A percentile compares a stretch with the other conserved stretches of the same genome.
phyloP scores from a whole-genome alignment of 2,329 filamentous ascomycete species.

The Hypoxylon sp. region DNA sequence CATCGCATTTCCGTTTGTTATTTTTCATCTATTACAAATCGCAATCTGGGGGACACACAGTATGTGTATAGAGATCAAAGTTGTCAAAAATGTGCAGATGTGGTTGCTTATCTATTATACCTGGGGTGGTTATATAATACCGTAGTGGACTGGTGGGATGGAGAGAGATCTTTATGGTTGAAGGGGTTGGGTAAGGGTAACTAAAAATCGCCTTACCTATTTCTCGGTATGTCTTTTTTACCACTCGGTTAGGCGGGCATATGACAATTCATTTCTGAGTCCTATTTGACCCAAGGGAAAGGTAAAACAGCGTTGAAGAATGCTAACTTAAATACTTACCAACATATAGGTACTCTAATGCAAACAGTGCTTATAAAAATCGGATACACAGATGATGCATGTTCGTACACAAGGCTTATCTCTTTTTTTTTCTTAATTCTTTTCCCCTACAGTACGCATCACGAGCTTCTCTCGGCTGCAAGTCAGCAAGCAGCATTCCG shows the following conservation, averaged over 20 bases:
- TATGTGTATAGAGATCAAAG: background rate
- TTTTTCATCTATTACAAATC: slow-evolving; percentile 29
- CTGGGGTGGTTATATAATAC: slow-evolving; percentile 14
- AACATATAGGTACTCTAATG: background rate
- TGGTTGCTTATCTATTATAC: slow-evolving; percentile 23
- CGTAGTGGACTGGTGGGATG: background rate
- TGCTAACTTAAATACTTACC: background rate
- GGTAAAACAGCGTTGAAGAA: background rate
- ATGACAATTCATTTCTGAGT: background rate
- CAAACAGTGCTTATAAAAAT: slow-evolving; percentile 3
- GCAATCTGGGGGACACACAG: background rate
- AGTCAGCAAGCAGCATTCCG: slow-evolving; percentile 41
- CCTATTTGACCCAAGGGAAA: background rate
- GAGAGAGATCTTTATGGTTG: background rate
- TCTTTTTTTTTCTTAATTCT: slow-evolving; percentile 6
- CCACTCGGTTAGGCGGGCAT: background rate
- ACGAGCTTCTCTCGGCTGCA: slow-evolving; percentile 39
- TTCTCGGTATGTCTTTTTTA: background rate
- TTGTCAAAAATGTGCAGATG: slow-evolving; percentile 7
- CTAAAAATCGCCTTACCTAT: background rate
- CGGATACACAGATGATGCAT: slow-evolving; percentile 8
- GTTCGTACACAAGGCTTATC: slow-evolving; percentile 13
- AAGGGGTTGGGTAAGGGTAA: background rate
- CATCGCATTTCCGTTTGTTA: slow-evolving; percentile 20
- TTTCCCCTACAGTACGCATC: slow-evolving; percentile 15